phyloP scores from a whole-genome alignment of 2,329 filamentous ascomycete species.

The Geosmithia morbida region DNA sequence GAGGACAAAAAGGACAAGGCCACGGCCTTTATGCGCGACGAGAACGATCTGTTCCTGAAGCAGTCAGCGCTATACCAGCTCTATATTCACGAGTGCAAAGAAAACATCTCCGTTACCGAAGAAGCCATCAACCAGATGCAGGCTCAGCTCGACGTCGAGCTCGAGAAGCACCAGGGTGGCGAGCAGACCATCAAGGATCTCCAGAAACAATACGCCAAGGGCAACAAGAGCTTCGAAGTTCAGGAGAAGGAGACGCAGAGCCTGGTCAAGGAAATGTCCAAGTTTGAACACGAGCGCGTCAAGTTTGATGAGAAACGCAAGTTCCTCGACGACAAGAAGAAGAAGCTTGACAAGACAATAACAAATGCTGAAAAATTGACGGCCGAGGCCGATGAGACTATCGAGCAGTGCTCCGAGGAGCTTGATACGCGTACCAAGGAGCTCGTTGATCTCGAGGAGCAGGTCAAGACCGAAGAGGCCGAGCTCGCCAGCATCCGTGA shows the following conservation, averaged over 20 bases:
- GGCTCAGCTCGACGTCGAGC: constrained; percentile 67
- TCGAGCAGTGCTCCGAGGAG: constrained; percentile 64
- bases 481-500: constrained; percentile 77
- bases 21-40: constrained; percentile 73
- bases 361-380: constrained; percentile 60
- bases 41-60: constrained; percentile 83
- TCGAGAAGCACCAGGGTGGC: constrained; percentile 82
- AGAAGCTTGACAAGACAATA: constrained; percentile 86
- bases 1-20: constrained; percentile 97
- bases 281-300: constrained; percentile 90
- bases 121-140: constrained; percentile 90
- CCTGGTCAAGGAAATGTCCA: constrained; percentile 74
- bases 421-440: constrained; percentile 65
- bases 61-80: constrained; percentile 89
- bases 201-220: constrained; percentile 69
- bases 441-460: constrained; percentile 60
- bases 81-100: constrained; percentile 73
- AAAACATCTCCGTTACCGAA: constrained; percentile 77
- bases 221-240: constrained; percentile 68
- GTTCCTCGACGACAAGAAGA: constrained; percentile 78
- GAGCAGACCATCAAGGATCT: constrained; percentile 84
- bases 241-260: constrained; percentile 71
- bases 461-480: constrained; percentile 64
- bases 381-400: constrained; percentile 60
- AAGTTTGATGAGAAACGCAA: constrained; percentile 98